A percentile compares a stretch with the other conserved stretches of the same genome.
Conservation (phyloP, 1,139 yeast genomes). For the Saccharomycopsis hybrid region DNA sequence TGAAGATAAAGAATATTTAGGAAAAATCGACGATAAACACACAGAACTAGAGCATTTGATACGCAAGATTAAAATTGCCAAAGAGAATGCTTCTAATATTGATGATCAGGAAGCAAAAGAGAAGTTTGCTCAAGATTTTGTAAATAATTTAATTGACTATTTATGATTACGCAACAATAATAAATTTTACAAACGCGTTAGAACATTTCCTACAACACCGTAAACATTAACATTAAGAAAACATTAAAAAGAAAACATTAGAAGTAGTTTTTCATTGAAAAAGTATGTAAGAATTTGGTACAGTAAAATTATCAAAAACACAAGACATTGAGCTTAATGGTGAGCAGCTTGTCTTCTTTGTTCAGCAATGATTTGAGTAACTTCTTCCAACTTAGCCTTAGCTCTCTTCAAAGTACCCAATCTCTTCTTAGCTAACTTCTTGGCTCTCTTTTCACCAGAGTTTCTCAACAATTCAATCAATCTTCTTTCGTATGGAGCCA, state of each 20-base stretch:
- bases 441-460: conserved; percentile 99
- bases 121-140: conserved; percentile 19
- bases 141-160: conserved; percentile 12
- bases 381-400: conserved; percentile 98
- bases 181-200: too few relatives aligned
- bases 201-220: background rate
- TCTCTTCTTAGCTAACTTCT: conserved; percentile 99
- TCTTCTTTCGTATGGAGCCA: conserved; percentile 99
- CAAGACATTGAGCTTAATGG: background rate
- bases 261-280: conserved; percentile 11
- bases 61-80: conserved; percentile 15
- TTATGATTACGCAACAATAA: conserved; percentile 7
- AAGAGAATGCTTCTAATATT: conserved; percentile 12
- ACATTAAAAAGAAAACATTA: conserved; percentile 6
- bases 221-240: too few relatives aligned
- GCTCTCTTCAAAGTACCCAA: conserved; percentile 99
- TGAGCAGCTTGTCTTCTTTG: conserved; percentile 75
- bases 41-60: conserved; percentile 14
- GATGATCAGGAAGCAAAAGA: conserved; percentile 6
- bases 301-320: background rate
- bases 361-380: conserved; percentile 95
- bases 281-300: background rate
- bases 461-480: conserved; percentile 98
- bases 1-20: background rate
- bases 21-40: background rate